These are phyloP conservation scores for Apiotrichum gracile DNA, from an alignment of 1,284 basidiomycete genomes.

Conservation along the genomic window DNA sequence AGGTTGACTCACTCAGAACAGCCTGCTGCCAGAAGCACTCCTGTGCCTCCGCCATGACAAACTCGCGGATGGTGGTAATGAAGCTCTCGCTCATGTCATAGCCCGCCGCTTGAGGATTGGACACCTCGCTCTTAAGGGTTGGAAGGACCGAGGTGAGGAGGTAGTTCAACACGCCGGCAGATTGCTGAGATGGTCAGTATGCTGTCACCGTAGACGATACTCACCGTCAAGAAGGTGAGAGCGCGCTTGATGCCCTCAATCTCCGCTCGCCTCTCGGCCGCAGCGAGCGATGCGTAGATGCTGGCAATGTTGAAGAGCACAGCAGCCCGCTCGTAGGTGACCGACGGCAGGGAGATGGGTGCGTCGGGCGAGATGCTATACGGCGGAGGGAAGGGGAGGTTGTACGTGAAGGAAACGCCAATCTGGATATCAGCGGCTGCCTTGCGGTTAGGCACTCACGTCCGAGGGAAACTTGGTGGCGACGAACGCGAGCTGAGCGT, in stretches of 20 bases:
- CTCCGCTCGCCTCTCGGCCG: constrained; percentile 58
- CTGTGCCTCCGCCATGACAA: constrained; percentile 91
- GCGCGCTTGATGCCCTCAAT: constrained; percentile 70
- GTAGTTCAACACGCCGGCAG: constrained; percentile 69
- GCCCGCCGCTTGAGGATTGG: constrained; percentile 36
- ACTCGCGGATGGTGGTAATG: constrained; percentile 60
- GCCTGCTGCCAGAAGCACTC: constrained; percentile 97
- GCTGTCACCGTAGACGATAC: background rate
- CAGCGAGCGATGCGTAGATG: constrained; percentile 56
- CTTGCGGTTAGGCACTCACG: constrained; percentile 47
- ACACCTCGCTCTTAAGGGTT: constrained; percentile 54
- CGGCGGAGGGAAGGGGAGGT: constrained; percentile 59
- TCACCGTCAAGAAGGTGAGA: constrained; percentile 64
- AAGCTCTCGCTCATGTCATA: constrained; percentile 62
- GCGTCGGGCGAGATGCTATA: constrained; percentile 49
- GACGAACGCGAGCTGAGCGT: constrained; percentile 77
- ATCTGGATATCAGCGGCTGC: constrained; percentile 55
- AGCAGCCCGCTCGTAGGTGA: constrained; percentile 70
- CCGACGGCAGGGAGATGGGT: constrained; percentile 62
- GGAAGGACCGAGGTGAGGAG: constrained; percentile 58
- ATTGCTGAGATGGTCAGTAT: constrained; percentile 51
- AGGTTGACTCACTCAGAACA: constrained; percentile 59
- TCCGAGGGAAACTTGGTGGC: constrained; percentile 65
- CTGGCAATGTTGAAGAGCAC: constrained; percentile 79
- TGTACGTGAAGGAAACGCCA: constrained; percentile 67